Evolutionary conservation across 345 rosid genomes (phyloP), one percentile per base, ranked within the genome.

Genomic region (Euclidium syriacum): DNA sequence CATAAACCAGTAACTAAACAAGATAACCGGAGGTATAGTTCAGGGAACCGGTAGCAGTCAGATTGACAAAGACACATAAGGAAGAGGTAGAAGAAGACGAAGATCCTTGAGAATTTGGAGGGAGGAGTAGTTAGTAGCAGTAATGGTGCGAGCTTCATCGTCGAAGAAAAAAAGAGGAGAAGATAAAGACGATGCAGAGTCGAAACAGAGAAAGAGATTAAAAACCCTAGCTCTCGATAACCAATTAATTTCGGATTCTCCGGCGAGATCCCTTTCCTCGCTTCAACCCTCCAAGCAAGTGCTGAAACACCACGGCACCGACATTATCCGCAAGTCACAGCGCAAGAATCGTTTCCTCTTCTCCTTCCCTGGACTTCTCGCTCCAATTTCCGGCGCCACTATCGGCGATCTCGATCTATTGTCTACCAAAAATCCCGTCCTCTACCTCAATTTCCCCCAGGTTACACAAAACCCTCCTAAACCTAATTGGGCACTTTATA

Each of bases 391-490:
- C 33, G 91, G 84, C 44, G 96, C 96, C 39, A 82, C 82, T 73
- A 86, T 92, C 63, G 98, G 98, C 52, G 96, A 88, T 58, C 91
- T 92, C 70, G 83, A 82, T 69, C 75, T 67, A 30, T 64, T 92
- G 59, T 86, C 87, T 39, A 75, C 89, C 63, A 84, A 87, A 69
- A 92, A 85, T 78, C 98, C 96, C 5, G 64, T 86, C 61, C 95
- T 92, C 25, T 92, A 86, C 82, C 80, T 92, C 66, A 84, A 86
- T 65, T 91, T 86, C 24, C 96, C 90, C 20, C 89, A 83, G 89
- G 95, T 54, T 11, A 14, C 4, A 47, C n/a, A n/a, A n/a, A 47
- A 20, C 5, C 40, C 22, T 79, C n/a, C n/a, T 10, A 25, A 11
- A 4, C 47, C 2, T 24, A 16, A 36, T 17, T 29, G 17, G 22